Evolutionary conservation across 208 protist genomes (phyloP).

Genomic region (Acanthamoeba lenticulata): DNA sequence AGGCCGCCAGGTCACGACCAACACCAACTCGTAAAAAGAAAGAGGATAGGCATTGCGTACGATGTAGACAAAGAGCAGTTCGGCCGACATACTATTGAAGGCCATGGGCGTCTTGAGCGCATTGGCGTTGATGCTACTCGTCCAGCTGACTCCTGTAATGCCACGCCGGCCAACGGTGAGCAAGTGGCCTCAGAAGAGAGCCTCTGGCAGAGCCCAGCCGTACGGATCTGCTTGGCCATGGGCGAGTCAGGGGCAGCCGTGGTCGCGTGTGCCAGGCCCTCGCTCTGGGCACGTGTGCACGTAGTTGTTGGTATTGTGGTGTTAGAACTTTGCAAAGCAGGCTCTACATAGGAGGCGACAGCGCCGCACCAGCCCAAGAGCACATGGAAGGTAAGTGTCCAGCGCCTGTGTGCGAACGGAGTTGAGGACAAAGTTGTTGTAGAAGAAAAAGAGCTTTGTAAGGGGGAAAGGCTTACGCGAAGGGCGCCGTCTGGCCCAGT

Average conservation of each 20-base stretch:
- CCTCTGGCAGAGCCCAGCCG: not conserved
- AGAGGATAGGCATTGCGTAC: too few species aligned
- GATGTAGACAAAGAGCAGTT: not conserved
- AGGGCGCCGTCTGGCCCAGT: not conserved
- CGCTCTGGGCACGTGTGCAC: not conserved
- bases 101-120: not conserved
- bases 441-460: too few species aligned
- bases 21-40: too few species aligned
- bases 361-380: not conserved
- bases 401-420: too few species aligned
- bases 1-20: not conserved
- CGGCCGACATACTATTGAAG: not conserved
- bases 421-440: not conserved
- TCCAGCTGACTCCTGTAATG: not conserved
- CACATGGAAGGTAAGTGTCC: not conserved
- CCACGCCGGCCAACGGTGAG: too few species aligned
- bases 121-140: not conserved
- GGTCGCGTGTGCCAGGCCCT: not conserved
- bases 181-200: too few species aligned
- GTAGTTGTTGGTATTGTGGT: too few species aligned
- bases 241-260: not conserved
- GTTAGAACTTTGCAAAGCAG: not conserved
- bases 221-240: not conserved
- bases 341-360: not conserved
- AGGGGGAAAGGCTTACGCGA: too few species aligned